phyloP scores from a whole-genome alignment of 176 grass and related monocot species.

The Cenchrus americanus region DNA sequence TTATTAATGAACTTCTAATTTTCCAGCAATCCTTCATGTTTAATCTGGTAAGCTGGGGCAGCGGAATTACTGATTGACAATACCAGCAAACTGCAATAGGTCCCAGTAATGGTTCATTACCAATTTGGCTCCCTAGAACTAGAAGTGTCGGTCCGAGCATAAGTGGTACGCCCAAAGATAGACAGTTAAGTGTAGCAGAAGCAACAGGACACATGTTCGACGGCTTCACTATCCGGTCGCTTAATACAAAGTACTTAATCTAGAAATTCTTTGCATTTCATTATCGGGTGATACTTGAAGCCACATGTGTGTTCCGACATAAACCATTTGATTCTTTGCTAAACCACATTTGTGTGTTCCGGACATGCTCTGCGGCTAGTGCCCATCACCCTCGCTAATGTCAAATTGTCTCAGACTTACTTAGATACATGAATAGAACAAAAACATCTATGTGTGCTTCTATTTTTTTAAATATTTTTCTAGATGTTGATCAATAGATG shows the following conservation, averaged over 20 bases:
- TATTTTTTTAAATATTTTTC: neutral
- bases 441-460: neutral
- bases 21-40: too few relatives aligned
- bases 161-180: neutral
- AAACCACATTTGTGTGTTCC: neutral
- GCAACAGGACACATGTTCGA: neutral
- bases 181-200: slow-evolving; percentile 7
- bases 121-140: neutral
- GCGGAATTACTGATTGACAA: neutral
- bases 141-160: neutral
- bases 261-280: neutral
- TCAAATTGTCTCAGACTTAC: neutral
- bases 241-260: neutral
- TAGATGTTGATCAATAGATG: neutral
- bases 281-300: neutral
- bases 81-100: neutral
- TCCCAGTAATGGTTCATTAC: neutral
- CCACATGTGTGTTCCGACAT: neutral
- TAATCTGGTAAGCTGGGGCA: slow-evolving; percentile 11
- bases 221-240: neutral
- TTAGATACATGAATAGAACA: neutral
- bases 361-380: neutral
- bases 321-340: neutral
- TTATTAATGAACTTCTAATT: too few relatives aligned
- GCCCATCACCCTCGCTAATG: neutral